Evolutionary conservation across 179 eudicot genomes (phyloP), one percentile per base, ranked within the genome.

Genomic region (Sideroxylon spinosum): DNA sequence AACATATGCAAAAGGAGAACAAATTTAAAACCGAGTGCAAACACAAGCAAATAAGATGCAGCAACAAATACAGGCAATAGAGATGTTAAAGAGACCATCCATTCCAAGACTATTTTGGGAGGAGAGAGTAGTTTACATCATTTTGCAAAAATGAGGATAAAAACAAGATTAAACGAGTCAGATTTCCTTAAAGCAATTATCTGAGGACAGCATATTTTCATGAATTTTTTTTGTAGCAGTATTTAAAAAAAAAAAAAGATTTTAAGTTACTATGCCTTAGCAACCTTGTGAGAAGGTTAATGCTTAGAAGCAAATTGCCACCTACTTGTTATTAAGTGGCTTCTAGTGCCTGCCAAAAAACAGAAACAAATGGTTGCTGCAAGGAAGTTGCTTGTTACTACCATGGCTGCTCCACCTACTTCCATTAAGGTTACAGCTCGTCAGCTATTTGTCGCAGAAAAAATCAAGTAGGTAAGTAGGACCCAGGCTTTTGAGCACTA

Each of bases 191-290:
- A 53, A 14, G 55, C 22, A 49, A 22, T 28, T 20, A 49, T n/a
- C 49, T 48, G 22, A 11, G 57, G 26, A 19, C 11, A 17, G 19
- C 19, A 48, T 17, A 69, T 12, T 0, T 48, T 6, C 3, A 22
- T 50, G 28, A 50, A 68, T 23, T 70, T 23, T 49, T 32, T 23
- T 49, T 70, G 17, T 12, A 22, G 16, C 50, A n/a, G 60, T 55
- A 55, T 55, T 4, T n/a, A n/a, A n/a, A n/a, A n/a, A n/a, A n/a
- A n/a, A n/a, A n/a, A n/a, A n/a, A n/a, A n/a, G n/a, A 55, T 2
- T 5, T 55, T 55, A 55, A 55, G 60, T 72, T 56, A 55, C n/a
- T 28, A 28, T 73, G 26, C 63, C 20, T 56, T 11, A 73, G 78
- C 19, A 49, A 46, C 55, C 73, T 56, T 26, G 65, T 52, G 22